Conservation (phyloP, 768 basidiomycete species). For the Tephrocybe sp. region DNA sequence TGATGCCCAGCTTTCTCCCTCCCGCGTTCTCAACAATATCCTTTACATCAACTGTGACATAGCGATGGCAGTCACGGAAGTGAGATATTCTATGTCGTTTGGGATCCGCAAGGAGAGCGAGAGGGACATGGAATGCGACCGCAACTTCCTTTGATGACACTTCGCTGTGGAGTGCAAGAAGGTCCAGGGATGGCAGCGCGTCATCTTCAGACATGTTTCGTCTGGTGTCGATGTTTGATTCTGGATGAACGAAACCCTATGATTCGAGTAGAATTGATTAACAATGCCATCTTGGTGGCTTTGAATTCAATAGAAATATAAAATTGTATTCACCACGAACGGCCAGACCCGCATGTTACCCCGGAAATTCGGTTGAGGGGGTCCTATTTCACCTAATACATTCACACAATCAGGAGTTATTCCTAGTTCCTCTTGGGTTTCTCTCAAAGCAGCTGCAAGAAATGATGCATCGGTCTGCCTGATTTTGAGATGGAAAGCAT, state of each 20-base stretch:
- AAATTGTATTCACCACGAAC: slow-evolving; percentile 55
- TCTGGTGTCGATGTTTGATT: slow-evolving; percentile 8
- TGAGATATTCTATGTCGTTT: slow-evolving; percentile 45
- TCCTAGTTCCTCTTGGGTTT: slow-evolving; percentile 74
- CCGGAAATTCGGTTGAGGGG: slow-evolving; percentile 54
- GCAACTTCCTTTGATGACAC: slow-evolving; percentile 65
- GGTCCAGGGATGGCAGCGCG: slow-evolving; percentile 59
- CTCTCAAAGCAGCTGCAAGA: slow-evolving; percentile 59
- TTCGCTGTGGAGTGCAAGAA: slow-evolving; percentile 40
- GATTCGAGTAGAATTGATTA: slow-evolving; percentile 8
- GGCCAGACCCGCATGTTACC: slow-evolving; percentile 71
- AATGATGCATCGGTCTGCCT: slow-evolving; percentile 50
- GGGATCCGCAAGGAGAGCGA: slow-evolving; percentile 46
- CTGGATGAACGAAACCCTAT: slow-evolving; percentile 39
- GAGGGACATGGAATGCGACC: slow-evolving; percentile 67
- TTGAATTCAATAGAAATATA: not conserved
- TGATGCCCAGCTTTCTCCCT: slow-evolving; percentile 16
- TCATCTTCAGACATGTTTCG: slow-evolving; percentile 29
- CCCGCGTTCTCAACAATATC: slow-evolving; percentile 41
- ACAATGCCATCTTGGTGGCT: not conserved
- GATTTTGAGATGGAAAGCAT: not conserved
- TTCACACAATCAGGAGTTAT: slow-evolving; percentile 59
- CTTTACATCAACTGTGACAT: slow-evolving; percentile 67
- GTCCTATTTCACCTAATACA: slow-evolving; percentile 61
- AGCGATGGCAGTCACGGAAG: slow-evolving; percentile 57